phyloP scores from a whole-genome alignment of 129 eudicot species.

The Pseudognaphalium luteoalbum region DNA sequence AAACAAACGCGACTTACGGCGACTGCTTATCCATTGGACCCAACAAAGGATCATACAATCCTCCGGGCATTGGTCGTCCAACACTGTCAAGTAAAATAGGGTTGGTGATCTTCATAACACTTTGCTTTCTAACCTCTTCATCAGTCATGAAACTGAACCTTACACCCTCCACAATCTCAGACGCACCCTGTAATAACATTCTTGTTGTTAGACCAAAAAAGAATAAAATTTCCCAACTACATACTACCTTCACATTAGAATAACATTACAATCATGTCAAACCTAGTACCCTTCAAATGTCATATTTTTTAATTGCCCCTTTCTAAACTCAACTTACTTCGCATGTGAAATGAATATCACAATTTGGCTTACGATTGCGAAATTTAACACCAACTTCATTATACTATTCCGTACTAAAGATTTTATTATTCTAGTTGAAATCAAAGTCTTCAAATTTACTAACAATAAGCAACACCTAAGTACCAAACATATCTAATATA shows the following conservation, averaged over 20 bases:
- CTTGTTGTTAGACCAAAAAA: not conserved
- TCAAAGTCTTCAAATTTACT: not conserved
- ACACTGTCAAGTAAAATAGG: slow-evolving; percentile 52
- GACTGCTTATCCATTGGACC: slow-evolving; percentile 49
- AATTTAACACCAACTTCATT: not conserved
- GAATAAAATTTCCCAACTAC: not conserved
- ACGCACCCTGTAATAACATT: slow-evolving; percentile 47
- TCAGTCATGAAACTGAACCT: slow-evolving; percentile 68
- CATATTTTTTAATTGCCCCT: not conserved
- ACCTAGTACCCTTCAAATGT: not conserved
- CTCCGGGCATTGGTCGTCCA: slow-evolving; percentile 65
- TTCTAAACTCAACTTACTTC: not conserved
- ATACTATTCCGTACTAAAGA: no score
- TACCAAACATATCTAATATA: not conserved
- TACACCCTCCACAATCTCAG: slow-evolving; percentile 62
- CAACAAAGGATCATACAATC: slow-evolving; percentile 81
- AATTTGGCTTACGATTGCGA: not conserved
- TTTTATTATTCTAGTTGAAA: not conserved
- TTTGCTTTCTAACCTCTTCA: slow-evolving; percentile 72
- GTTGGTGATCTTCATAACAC: slow-evolving; percentile 60
- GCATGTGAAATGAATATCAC: not conserved
- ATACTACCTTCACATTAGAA: not conserved
- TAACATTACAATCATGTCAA: not conserved
- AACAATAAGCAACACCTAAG: not conserved
- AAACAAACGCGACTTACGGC: no score